Evolutionary conservation across 257 asterid genomes (phyloP).

Genomic region (Primulina tabacum): DNA sequence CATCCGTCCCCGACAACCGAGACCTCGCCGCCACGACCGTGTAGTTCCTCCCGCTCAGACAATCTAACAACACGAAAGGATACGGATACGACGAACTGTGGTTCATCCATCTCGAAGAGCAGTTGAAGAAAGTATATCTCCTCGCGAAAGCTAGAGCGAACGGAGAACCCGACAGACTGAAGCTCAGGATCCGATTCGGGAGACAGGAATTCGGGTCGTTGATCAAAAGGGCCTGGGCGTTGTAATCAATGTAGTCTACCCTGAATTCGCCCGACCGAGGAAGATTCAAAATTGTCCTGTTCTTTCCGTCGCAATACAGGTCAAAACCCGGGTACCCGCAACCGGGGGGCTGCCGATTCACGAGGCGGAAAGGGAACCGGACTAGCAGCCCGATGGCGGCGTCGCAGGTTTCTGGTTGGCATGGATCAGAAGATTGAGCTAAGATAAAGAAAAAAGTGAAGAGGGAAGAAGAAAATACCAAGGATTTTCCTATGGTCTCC

Average conservation of each 20-base stretch:
- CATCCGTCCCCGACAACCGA: constrained; percentile 1
- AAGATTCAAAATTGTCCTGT: constrained; percentile 50
- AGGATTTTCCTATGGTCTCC: constrained; percentile 22
- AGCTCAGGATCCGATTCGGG: constrained; percentile 49
- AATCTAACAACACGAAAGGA: constrained; percentile 31
- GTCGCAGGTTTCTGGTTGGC: constrained; percentile 49
- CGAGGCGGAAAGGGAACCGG: constrained; percentile 72
- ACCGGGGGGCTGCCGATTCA: constrained; percentile 30
- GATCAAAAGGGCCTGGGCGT: constrained; percentile 40
- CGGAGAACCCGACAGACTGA: constrained; percentile 39
- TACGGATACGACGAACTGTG: background rate
- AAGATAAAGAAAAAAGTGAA: constrained; percentile 20
- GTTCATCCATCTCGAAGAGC: constrained; percentile 38
- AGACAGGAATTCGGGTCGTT: constrained; percentile 65
- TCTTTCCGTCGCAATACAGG: constrained; percentile 53
- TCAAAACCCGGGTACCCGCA: constrained; percentile 77
- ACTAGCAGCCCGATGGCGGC: constrained; percentile 37
- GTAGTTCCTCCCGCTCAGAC: constrained; percentile 42
- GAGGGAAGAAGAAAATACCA: constrained; percentile 20
- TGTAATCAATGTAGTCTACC: constrained; percentile 60
- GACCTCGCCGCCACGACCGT: constrained; percentile 41
- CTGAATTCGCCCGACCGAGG: constrained; percentile 65
- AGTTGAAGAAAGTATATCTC: constrained; percentile 46
- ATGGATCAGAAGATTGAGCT: constrained; percentile 28
- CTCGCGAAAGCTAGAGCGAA: constrained; percentile 33